phyloP scores from a whole-genome alignment of 2,329 filamentous ascomycete species.

The Penicillium sp. region DNA sequence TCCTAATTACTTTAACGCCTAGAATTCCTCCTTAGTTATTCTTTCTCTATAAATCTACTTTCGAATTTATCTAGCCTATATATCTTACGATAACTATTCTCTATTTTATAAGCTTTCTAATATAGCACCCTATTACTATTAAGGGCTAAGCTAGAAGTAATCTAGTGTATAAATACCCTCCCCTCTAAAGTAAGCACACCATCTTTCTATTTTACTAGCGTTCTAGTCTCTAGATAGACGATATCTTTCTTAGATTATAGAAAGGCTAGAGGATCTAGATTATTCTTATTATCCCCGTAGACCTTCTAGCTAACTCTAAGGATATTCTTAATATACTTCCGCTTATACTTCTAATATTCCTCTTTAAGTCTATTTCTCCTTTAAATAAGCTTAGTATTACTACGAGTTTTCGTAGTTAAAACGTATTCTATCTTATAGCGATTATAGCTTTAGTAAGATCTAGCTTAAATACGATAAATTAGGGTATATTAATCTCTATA shows the following conservation, averaged over 20 bases:
- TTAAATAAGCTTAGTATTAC: not conserved
- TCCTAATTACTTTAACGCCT: too few relatives aligned
- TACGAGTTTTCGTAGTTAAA: not conserved
- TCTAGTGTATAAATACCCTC: too few relatives aligned
- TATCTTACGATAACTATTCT: too few relatives aligned
- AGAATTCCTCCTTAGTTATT: too few relatives aligned
- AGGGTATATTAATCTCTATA: constrained; percentile 8
- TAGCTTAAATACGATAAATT: constrained; percentile 17
- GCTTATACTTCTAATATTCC: constrained; percentile 7
- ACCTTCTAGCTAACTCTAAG: constrained; percentile 20
- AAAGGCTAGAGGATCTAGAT: constrained; percentile 8
- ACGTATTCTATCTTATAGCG: not conserved
- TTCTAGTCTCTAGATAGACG: not conserved
- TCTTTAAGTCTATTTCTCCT: not conserved
- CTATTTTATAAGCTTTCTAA: too few relatives aligned
- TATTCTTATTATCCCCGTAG: constrained; percentile 13
- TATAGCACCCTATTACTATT: too few relatives aligned
- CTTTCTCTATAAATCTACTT: too few relatives aligned
- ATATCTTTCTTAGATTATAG: constrained; percentile 5
- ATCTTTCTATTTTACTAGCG: too few relatives aligned
- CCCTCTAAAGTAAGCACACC: too few relatives aligned
- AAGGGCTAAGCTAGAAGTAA: too few relatives aligned
- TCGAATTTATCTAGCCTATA: too few relatives aligned
- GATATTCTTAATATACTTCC: constrained; percentile 13
- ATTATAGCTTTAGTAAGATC: constrained; percentile 13